Evolutionary conservation across 148 eudicot genomes (phyloP).

Genomic region (Dysphania ambrosioides): DNA sequence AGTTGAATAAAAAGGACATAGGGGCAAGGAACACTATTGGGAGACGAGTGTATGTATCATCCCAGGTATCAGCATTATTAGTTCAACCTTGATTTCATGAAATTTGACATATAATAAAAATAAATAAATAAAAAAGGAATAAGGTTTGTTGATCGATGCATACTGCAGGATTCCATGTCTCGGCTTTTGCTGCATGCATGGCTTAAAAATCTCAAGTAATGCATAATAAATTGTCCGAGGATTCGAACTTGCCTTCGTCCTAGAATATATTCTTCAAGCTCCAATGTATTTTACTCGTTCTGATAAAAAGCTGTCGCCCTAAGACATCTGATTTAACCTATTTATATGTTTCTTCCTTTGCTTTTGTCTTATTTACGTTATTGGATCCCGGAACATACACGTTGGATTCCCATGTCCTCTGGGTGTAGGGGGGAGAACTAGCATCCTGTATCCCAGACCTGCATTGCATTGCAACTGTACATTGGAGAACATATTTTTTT

Average conservation of each 20-base stretch:
- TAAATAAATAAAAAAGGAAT: background rate
- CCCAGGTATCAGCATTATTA: background rate
- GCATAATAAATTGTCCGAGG: slow-evolving; percentile 4
- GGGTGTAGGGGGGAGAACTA: background rate
- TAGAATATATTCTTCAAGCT: background rate
- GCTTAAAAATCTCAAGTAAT: background rate
- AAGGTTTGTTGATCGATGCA: background rate
- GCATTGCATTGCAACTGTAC: too few species aligned
- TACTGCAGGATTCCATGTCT: background rate
- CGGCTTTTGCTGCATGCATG: background rate
- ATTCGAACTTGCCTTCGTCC: background rate
- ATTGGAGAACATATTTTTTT: background rate
- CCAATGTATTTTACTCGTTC: background rate
- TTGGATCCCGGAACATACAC: background rate
- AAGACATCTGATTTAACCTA: background rate
- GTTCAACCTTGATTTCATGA: background rate
- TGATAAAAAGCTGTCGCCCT: background rate
- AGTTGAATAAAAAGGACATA: background rate
- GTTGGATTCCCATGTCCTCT: background rate
- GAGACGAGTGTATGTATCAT: background rate
- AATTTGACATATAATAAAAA: background rate
- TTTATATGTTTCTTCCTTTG: too few species aligned
- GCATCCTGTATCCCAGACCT: background rate
- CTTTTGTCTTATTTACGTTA: too few species aligned
- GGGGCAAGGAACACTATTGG: background rate